Evolutionary conservation across 2,329 filamentous ascomycete species (phyloP), one percentile per base, ranked within the genome.

Genomic region (Waltergamsia citrina): DNA sequence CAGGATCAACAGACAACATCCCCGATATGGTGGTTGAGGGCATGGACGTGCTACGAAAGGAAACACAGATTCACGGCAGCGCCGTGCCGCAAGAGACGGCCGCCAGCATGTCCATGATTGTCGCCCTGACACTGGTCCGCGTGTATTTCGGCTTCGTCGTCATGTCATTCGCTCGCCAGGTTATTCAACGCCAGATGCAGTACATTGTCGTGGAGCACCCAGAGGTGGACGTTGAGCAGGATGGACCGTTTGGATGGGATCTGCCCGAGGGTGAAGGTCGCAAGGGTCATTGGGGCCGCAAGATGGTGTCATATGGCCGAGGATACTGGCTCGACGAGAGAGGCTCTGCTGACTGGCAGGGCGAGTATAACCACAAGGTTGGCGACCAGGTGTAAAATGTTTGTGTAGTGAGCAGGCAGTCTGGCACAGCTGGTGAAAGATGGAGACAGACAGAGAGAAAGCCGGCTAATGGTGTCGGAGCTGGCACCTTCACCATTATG

Each of bases 131-230:
- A 60, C 64, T 81, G 10, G 65, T 94, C 26, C 73, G 88, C 20
- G 56, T 87, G 20, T 95, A 95, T 62, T 88, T 94, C 47, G 76
- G 83, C 44, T 64, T 94, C 24, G 71, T 95, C 35, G 77, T 94
- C 54, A 78, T 94, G 59, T 78, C 85, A 6, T 92, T 84, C 54
- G 85, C 88, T 4, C 75, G 85, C 41, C 74, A 80, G 51, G 80
- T 85, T 11, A 61, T 95, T 32, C 73, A 83, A 38, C 78, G 79
- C 44, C 76, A 85, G 52, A 56, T 60, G 51, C 56, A 60, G 36
- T 37, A 59, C 29, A 53, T 58, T 50, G 54, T 59, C 27, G 68
- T 81, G 32, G 69, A 74, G 34, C 57, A 59, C 33, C 30, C 62
- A 38, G 54, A 57, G 24, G 52, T 59, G 18, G 62, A 71, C n/a